Base-by-base conservation (phyloP, 2,329 filamentous ascomycete genomes). In the Ophiostoma angusticollis region DNA sequence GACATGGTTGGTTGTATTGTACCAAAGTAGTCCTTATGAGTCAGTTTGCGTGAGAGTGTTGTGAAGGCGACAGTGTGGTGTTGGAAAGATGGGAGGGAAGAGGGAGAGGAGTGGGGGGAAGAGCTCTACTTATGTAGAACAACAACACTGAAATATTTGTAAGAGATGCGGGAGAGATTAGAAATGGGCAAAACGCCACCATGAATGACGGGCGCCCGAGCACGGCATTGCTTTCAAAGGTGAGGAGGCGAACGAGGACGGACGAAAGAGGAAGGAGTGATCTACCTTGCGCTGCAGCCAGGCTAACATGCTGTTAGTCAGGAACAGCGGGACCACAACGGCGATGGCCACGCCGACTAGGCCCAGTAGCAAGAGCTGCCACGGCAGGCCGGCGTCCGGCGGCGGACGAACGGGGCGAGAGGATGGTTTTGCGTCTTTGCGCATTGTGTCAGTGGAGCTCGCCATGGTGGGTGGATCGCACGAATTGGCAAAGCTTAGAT, bases 1-100 rank as follows among this genome's bases (percentile, higher is more conserved):
- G 55, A 42, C 51, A 53, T 53, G 23, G 7, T 45, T 29, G 31
- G 18, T 16, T 31, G 17, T 17, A 19, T 12, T 14, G 35, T 29
- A 5, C 22, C 13, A 21, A 42, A 37, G 6, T 33, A 12, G 17
- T 31, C 38, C 37, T 45, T 11, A 1, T 17, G 25, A 27, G 34
- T 36, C 29, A 36, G 34, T 16, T 22, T 19, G n/a, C n/a, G n/a
- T n/a, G n/a, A n/a, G n/a, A n/a, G n/a, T n/a, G n/a, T n/a, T n/a
- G n/a, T n/a, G n/a, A n/a, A n/a, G n/a, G n/a, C n/a, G n/a, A n/a
- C n/a, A n/a, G n/a, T n/a, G n/a, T n/a, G n/a, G n/a, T n/a, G 23
- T 28, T 28, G 6, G 6, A 13, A 13, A 13, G 25, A 13, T 13
- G 11, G 12, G 25, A 28, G 25, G 25, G 12, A 3, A 17, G 22